These are phyloP conservation scores for Epichloe sibirici DNA, from an alignment of 2,329 filamentous ascomycete species.

Conservation along the genomic window DNA sequence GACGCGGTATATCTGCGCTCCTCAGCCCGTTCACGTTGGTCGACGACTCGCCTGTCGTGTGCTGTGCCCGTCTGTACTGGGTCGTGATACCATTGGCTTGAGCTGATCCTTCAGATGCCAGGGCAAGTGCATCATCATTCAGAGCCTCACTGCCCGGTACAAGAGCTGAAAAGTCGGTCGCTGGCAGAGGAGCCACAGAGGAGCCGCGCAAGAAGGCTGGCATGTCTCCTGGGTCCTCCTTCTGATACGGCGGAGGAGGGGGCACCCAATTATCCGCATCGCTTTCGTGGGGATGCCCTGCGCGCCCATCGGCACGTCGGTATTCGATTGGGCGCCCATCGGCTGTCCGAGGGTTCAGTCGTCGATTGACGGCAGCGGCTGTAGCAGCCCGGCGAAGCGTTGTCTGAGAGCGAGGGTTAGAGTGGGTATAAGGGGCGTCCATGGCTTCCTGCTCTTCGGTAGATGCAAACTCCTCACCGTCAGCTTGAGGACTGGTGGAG, in stretches of 20 bases:
- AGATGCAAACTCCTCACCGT: conserved; percentile 33
- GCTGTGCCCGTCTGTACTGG: conserved; percentile 14
- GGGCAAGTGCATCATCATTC: background rate
- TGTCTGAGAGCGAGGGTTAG: conserved; percentile 55
- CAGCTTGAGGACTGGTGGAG: conserved; percentile 15
- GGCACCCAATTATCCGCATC: conserved; percentile 84
- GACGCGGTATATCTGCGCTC: conserved; percentile 16
- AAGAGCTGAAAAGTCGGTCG: conserved; percentile 14
- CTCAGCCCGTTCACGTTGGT: conserved; percentile 15
- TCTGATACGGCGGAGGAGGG: conserved; percentile 69
- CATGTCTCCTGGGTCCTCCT: conserved; percentile 46
- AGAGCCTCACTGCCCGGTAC: conserved; percentile 5
- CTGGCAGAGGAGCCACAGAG: conserved; percentile 25
- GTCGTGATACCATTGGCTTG: conserved; percentile 2
- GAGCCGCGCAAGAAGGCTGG: conserved; percentile 44
- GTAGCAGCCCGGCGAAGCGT: conserved; percentile 63
- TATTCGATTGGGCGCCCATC: conserved; percentile 46
- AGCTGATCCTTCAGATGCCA: background rate
- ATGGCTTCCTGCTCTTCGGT: conserved; percentile 48
- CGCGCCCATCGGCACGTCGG: conserved; percentile 54
- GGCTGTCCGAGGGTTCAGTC: conserved; percentile 47
- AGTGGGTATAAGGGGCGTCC: conserved; percentile 62
- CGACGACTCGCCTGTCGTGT: conserved; percentile 25
- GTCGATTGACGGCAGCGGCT: conserved; percentile 62
- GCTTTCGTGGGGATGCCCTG: conserved; percentile 71